These are phyloP conservation scores for Metschnikowia hibisci DNA, from an alignment of 805 yeast genomes.

Conservation along the genomic window DNA sequence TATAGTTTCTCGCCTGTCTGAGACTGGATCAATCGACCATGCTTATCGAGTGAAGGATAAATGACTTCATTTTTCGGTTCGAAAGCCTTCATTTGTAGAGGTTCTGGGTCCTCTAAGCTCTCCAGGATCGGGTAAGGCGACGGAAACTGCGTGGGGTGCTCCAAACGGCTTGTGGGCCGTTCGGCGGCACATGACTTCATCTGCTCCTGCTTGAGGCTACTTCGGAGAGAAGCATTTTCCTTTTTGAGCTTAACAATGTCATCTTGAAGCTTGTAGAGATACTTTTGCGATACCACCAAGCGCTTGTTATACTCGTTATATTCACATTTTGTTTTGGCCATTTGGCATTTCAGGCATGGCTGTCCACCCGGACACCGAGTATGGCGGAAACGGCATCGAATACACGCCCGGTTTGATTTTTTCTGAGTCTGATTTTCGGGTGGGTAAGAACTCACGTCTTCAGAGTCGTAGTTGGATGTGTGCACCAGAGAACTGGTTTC, in stretches of 20 bases:
- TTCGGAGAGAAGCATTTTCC: slow-evolving; percentile 58
- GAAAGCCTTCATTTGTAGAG: not conserved
- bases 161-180: not conserved
- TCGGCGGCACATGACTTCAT: slow-evolving; percentile 4
- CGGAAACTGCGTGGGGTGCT: not conserved
- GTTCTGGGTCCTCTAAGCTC: slow-evolving; percentile 6
- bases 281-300: slow-evolving; percentile 68
- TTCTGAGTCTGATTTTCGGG: slow-evolving; percentile 18
- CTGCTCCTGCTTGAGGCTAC: slow-evolving; percentile 33
- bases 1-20: slow-evolving; percentile 72
- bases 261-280: slow-evolving; percentile 62
- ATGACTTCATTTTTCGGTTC: slow-evolving; percentile 44
- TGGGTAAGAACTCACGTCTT: slow-evolving; percentile 2
- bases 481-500: not conserved
- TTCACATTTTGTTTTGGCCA: slow-evolving; percentile 58
- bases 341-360: slow-evolving; percentile 62
- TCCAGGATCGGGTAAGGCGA: slow-evolving; percentile 8
- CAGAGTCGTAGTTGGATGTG: not conserved
- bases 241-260: slow-evolving; percentile 61
- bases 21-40: slow-evolving; percentile 68
- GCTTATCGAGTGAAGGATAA: slow-evolving; percentile 66
- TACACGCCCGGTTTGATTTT: slow-evolving; percentile 47
- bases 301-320: slow-evolving; percentile 70
- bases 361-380: slow-evolving; percentile 76
- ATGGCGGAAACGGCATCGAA: slow-evolving; percentile 67